A percentile compares a stretch with the other conserved stretches of the same genome.
Conservation (phyloP, 352 stramenopile genomes). For the Labyrinthula sp. region DNA sequence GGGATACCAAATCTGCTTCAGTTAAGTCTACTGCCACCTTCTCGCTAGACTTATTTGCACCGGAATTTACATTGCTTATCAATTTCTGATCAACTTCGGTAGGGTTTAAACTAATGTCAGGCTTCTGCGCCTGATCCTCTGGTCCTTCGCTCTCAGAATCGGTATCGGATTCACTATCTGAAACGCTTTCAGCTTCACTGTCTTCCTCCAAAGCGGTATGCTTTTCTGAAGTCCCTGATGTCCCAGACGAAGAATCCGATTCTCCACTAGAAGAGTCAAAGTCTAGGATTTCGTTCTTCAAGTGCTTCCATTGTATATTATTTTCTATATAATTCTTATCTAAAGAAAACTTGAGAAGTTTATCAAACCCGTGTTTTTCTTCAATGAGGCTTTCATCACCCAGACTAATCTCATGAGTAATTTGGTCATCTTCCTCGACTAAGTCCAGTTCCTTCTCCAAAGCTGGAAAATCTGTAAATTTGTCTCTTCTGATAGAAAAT, state of each 20-base stretch:
- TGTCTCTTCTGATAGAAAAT: constrained; percentile 78
- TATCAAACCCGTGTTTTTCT: constrained; percentile 79
- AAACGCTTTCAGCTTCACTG: constrained; percentile 43
- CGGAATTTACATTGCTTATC: no score
- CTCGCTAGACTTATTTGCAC: constrained; percentile 2
- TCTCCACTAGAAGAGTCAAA: constrained; percentile 20
- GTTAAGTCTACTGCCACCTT: constrained; percentile 66
- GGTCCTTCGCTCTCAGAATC: constrained; percentile 41
- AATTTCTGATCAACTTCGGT: constrained; percentile 9
- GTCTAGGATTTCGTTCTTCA: constrained; percentile 85
- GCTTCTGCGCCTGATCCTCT: constrained; percentile 35
- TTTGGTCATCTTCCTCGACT: constrained; percentile 92
- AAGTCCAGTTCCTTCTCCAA: constrained; percentile 77
- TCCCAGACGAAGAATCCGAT: constrained; percentile 1
- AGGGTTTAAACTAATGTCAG: constrained; percentile 24
- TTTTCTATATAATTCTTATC: constrained; percentile 84
- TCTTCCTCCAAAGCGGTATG: constrained; percentile 29
- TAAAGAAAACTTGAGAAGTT: constrained; percentile 71
- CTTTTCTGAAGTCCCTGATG: background rate
- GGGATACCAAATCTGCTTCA: constrained; percentile 86
- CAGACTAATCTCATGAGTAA: constrained; percentile 85
- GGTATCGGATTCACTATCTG: constrained; percentile 42
- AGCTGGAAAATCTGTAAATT: constrained; percentile 67
- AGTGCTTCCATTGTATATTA: constrained; percentile 77
- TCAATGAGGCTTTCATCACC: constrained; percentile 89